Evolutionary conservation across 768 basidiomycete species (phyloP).

Genomic region (Collybia sordida): DNA sequence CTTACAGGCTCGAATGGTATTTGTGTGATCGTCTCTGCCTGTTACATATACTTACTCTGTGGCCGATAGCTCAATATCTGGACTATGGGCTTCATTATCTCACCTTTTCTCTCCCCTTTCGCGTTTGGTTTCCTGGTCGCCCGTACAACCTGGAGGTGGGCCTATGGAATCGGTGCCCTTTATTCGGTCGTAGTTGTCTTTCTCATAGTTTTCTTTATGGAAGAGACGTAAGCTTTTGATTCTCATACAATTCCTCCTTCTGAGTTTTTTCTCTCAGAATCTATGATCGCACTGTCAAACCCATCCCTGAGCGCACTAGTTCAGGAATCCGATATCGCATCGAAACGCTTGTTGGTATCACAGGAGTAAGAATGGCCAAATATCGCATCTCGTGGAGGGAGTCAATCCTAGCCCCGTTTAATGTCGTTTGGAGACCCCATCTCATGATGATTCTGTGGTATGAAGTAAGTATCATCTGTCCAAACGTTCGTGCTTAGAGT

Average conservation of each 20-base stretch:
- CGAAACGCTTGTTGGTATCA: constrained; percentile 53
- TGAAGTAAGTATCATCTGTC: constrained; percentile 26
- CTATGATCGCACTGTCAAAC: constrained; percentile 50
- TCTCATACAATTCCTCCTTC: background rate
- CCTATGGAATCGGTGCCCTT: constrained; percentile 64
- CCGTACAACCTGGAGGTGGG: constrained; percentile 58
- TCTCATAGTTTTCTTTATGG: constrained; percentile 41
- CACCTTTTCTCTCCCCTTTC: constrained; percentile 63
- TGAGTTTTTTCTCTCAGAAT: constrained; percentile 27
- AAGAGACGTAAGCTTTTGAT: constrained; percentile 54
- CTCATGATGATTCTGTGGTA: constrained; percentile 37
- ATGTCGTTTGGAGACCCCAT: constrained; percentile 50
- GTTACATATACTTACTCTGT: background rate
- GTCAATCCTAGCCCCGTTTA: constrained; percentile 31
- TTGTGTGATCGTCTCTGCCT: constrained; percentile 15
- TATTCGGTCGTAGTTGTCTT: constrained; percentile 47
- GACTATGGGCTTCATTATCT: constrained; percentile 62
- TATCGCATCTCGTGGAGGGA: constrained; percentile 36
- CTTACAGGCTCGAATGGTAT: constrained; percentile 61
- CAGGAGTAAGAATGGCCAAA: constrained; percentile 49
- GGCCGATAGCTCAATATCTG: constrained; percentile 45
- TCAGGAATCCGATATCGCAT: constrained; percentile 44
- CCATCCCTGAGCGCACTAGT: constrained; percentile 36
- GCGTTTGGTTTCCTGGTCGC: constrained; percentile 69
- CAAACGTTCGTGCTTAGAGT: background rate